phyloP scores from a whole-genome alignment of 306 rosid species.

The Fragaria ananassa region DNA sequence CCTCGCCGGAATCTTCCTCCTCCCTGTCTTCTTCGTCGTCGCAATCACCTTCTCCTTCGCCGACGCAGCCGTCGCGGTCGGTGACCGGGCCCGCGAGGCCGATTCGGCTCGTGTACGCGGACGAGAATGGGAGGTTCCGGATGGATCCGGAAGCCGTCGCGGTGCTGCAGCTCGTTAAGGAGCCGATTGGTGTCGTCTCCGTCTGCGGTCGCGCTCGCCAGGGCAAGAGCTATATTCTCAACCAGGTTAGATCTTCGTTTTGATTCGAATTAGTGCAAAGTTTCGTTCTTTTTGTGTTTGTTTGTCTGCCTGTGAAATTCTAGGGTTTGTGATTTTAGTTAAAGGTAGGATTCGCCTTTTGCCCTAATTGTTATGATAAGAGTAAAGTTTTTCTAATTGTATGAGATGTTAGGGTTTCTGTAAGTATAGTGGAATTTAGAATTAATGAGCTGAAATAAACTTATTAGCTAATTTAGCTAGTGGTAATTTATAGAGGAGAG shows the following conservation, averaged over 20 bases:
- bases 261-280: background rate
- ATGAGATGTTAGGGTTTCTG: background rate
- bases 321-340: constrained; percentile 32
- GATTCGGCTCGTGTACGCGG: constrained; percentile 74
- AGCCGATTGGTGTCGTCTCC: constrained; percentile 85
- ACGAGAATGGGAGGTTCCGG: constrained; percentile 80
- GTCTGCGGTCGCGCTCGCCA: constrained; percentile 96
- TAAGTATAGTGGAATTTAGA: background rate
- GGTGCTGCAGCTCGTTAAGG: constrained; percentile 81
- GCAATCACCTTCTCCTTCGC: constrained; percentile 24
- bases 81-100: constrained; percentile 85
- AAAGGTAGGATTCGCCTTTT: background rate
- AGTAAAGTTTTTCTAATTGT: background rate
- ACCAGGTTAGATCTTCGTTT: constrained; percentile 50
- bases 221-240: constrained; percentile 85
- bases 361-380: background rate
- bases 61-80: constrained; percentile 38
- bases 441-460: background rate
- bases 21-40: constrained; percentile 37
- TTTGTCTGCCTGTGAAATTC: background rate
- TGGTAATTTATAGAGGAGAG: background rate
- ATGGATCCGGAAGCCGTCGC: constrained; percentile 99
- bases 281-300: background rate
- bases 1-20: constrained; percentile 36
- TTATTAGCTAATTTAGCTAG: background rate